Evolutionary conservation across 495 filamentous ascomycete genomes (phyloP), one percentile per base, ranked within the genome.

Genomic region (Aspergillus sclerotiicarbonarius): DNA sequence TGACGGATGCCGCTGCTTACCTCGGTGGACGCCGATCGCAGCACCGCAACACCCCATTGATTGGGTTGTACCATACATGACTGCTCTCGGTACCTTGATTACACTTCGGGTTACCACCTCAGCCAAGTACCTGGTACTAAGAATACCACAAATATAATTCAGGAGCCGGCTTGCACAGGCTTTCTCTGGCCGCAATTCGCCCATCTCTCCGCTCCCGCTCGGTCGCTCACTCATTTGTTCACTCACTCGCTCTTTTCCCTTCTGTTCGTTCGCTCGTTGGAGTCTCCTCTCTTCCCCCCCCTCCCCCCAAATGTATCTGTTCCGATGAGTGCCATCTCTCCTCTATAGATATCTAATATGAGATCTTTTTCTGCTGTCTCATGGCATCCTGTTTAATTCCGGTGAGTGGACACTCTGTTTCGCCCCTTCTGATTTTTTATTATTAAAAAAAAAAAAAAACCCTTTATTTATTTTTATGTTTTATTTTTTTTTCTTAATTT

Each of bases 261-360:
- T 72, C 72, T 44, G 85, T 68, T 66, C 82, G 10, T 77, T 57
- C 82, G 3, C 37, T 58, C 49, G 67, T 86, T 73, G 54, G 81
- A 73, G 32, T 82, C 79, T 54, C 88, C 88, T 54, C 55, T 47
- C 47, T 58, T 45, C 47, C 50, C 29, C 48, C 51, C 47, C 29
- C 51, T 35, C 56, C 57, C 51, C 39, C 35, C 35, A 33, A 18
- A 44, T 51, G 35, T 37, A 51, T 29, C 33, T 35, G 41, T 49
- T 63, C 32, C 44, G 45, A 51, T 57, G 18, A 39, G 25, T 33
- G 10, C 84, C 85, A 71, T 89, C 33, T 20, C 21, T 53, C 32
- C 19, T 46, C 18, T 19, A n/a, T n/a, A 48, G 37, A 46, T 29
- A 18, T 48, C 25, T 46, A 60, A 53, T 51, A 56, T 63, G 54